Evolutionary conservation across 306 rosid species (phyloP).

Genomic region (Lupinus albus): DNA sequence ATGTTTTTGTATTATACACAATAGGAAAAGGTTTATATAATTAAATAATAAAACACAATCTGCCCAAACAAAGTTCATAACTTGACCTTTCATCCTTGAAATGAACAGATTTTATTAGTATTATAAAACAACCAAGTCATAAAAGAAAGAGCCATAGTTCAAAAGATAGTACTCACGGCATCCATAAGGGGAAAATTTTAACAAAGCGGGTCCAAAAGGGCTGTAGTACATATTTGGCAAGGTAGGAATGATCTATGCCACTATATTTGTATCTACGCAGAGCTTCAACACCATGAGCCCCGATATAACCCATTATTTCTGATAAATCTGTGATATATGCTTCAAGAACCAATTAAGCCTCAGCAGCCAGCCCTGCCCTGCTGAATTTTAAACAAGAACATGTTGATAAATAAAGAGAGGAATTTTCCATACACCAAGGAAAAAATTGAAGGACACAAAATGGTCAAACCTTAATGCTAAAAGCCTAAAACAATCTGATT

Average conservation of each 20-base stretch:
- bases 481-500: neutral
- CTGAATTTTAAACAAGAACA: constrained; percentile 32
- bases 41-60: constrained; percentile 24
- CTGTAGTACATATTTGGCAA: constrained; percentile 91
- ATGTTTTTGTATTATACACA: neutral
- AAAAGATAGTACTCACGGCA: constrained; percentile 76
- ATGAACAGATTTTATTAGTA: constrained; percentile 14
- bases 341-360: constrained; percentile 37
- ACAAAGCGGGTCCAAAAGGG: constrained; percentile 90
- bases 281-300: constrained; percentile 81
- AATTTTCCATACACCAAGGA: constrained; percentile 3
- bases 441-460: no score
- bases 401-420: constrained; percentile 26
- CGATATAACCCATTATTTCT: constrained; percentile 77
- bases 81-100: constrained; percentile 9
- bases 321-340: neutral
- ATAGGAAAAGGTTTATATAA: neutral
- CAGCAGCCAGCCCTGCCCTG: constrained; percentile 49
- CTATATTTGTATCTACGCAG: constrained; percentile 79
- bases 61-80: constrained; percentile 25
- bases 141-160: constrained; percentile 15
- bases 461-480: neutral
- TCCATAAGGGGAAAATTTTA: constrained; percentile 84
- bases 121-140: constrained; percentile 14
- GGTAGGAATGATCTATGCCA: constrained; percentile 84